These are phyloP conservation scores for Fusarium setosum DNA, from an alignment of 2,329 filamentous ascomycete species.

Conservation along the genomic window DNA sequence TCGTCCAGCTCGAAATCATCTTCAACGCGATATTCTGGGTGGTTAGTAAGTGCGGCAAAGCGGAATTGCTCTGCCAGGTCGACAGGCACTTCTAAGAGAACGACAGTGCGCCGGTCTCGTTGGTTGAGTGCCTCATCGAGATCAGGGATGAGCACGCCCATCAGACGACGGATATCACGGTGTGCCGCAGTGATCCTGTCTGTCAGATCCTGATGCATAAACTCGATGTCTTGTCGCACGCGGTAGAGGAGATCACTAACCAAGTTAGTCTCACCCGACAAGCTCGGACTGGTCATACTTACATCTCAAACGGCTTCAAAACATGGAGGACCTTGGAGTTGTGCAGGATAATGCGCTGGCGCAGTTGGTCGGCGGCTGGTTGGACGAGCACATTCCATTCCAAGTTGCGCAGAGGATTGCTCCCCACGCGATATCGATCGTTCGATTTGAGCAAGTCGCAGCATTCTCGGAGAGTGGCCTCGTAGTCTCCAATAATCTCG, in stretches of 20 bases:
- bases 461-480: slow-evolving; percentile 48
- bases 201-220: slow-evolving; percentile 40
- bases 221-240: slow-evolving; percentile 42
- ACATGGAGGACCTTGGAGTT: slow-evolving; percentile 49
- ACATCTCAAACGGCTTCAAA: slow-evolving; percentile 52
- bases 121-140: slow-evolving; percentile 40
- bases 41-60: slow-evolving; percentile 33
- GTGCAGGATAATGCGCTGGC: slow-evolving; percentile 47
- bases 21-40: slow-evolving; percentile 33
- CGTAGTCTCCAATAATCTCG: slow-evolving; percentile 48
- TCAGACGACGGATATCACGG: slow-evolving; percentile 37
- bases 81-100: slow-evolving; percentile 32
- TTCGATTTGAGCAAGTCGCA: slow-evolving; percentile 44
- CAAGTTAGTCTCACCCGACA: slow-evolving; percentile 2
- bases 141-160: slow-evolving; percentile 41
- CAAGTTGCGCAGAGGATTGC: slow-evolving; percentile 46
- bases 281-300: slow-evolving; percentile 9
- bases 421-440: slow-evolving; percentile 40
- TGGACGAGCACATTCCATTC: slow-evolving; percentile 52
- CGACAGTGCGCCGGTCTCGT: slow-evolving; percentile 26
- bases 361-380: slow-evolving; percentile 46
- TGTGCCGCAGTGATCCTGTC: slow-evolving; percentile 38
- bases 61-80: slow-evolving; percentile 41
- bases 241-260: slow-evolving; percentile 47
- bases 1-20: slow-evolving; percentile 40